These are phyloP conservation scores for Sequoiadendron giganteum DNA, from an alignment of 75 land plant species.

Conservation along the genomic window DNA sequence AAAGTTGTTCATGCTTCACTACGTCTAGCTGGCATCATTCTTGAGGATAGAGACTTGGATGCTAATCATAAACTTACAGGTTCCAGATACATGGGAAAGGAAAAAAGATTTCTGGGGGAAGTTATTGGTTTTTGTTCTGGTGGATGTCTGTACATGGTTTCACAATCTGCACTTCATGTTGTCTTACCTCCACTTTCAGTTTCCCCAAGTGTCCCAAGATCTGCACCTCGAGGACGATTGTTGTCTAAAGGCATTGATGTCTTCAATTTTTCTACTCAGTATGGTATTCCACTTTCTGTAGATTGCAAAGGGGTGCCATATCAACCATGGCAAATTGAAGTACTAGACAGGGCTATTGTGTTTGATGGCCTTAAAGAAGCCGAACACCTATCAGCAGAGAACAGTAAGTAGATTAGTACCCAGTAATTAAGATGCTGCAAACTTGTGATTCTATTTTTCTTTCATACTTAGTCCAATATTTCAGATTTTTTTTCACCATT, in stretches of 20 bases:
- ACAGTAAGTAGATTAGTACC: constrained; percentile 53
- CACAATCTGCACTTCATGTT: constrained; percentile 62
- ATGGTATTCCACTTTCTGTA: constrained; percentile 9
- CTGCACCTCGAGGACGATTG: constrained; percentile 23
- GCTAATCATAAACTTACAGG: neutral
- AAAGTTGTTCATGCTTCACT: constrained; percentile 44
- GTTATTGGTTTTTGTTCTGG: constrained; percentile 61
- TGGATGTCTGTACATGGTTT: constrained; percentile 71
- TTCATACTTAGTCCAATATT: neutral
- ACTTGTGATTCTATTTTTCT: neutral
- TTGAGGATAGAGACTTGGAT: constrained; percentile 45
- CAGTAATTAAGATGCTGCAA: neutral
- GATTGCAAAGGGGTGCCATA: constrained; percentile 9
- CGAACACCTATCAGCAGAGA: constrained; percentile 67
- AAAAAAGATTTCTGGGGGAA: constrained; percentile 26
- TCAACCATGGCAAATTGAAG: constrained; percentile 74
- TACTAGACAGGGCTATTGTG: constrained; percentile 75
- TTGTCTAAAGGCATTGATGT: constrained; percentile 14
- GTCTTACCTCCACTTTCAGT: constrained; percentile 79
- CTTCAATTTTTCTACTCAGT: constrained; percentile 12
- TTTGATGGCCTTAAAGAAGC: constrained; percentile 76
- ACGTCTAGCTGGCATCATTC: constrained; percentile 20
- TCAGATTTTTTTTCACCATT: neutral
- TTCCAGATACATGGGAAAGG: constrained; percentile 9
- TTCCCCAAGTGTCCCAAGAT: constrained; percentile 22